Base-by-base conservation (phyloP, 164 flowering plant species). In the Kalanchoe fedtschenkoi region DNA sequence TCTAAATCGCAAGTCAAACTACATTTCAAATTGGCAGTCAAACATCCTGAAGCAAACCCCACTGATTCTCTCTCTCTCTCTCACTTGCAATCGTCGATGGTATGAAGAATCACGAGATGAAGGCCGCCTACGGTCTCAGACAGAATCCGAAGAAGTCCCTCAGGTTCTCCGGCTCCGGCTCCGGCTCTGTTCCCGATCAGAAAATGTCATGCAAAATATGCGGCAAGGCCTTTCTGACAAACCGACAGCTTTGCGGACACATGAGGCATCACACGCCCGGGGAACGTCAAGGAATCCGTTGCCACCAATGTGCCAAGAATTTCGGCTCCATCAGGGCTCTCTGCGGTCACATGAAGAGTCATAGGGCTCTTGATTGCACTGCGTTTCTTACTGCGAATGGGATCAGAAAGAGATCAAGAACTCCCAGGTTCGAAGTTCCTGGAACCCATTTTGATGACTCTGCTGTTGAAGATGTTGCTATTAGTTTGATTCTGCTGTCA, bases 31-130 rank as follows among this genome's bases (percentile, higher is more conserved):
- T n/a, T n/a, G n/a, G n/a, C n/a, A n/a, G n/a, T n/a, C n/a, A n/a
- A n/a, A n/a, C n/a, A n/a, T n/a, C n/a, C n/a, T n/a, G n/a, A n/a
- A n/a, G n/a, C n/a, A n/a, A n/a, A n/a, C n/a, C n/a, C 21, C 54
- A 7, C 44, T 41, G 3, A 9, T 37, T 37, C 6, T 5, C 14
- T 37, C 39, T 5, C 39, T 5, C 13, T 9, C 1, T 26, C 56
- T 26, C 4, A n/a, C 30, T 2, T 26, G 51, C 28, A 17, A 5
- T 24, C 32, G 5, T 29, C 29, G 30, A 51, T 22, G 56, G 3
- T 13, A 51, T 51, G 56, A 51, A 51, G 56, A 51, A n/a, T n/a
- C n/a, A n/a, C n/a, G n/a, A n/a, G n/a, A n/a, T 29, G 56, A 51
- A 13, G 17, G 32, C 56, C 2, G 15, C 56, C 32, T 51, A 51